These are phyloP conservation scores for Thielaviopsis euricoi DNA, from an alignment of 2,329 filamentous ascomycete species.

Conservation along the genomic window DNA sequence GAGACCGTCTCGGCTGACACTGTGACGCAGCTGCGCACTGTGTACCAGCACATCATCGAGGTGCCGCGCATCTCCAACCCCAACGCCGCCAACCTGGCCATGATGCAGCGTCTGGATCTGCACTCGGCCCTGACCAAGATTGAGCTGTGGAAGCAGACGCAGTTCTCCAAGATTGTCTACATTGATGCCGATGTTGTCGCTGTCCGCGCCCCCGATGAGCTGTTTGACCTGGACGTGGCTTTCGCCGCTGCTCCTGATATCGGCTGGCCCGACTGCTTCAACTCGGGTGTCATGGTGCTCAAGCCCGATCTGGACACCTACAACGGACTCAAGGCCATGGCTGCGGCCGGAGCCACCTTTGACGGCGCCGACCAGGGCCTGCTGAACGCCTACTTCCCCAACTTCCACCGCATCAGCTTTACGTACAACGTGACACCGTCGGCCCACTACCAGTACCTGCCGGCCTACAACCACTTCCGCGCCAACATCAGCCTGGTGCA, in stretches of 20 bases:
- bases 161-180: conserved; percentile 87
- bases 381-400: conserved; percentile 83
- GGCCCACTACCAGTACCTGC: conserved; percentile 92
- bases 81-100: conserved; percentile 63
- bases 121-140: conserved; percentile 95
- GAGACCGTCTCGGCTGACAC: conserved; percentile 63
- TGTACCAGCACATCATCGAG: conserved; percentile 81
- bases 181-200: conserved; percentile 90
- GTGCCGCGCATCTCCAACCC: conserved; percentile 66
- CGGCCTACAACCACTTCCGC: conserved; percentile 86
- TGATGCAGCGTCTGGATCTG: conserved; percentile 85
- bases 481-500: conserved; percentile 80
- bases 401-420: conserved; percentile 81
- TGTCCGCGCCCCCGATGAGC: conserved; percentile 77
- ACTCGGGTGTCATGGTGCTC: conserved; percentile 91
- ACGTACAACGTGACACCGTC: conserved; percentile 95
- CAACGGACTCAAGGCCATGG: conserved; percentile 68
- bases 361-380: conserved; percentile 94
- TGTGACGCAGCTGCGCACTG: conserved; percentile 62
- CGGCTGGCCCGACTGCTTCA: conserved; percentile 96
- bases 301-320: conserved; percentile 77
- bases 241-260: conserved; percentile 77
- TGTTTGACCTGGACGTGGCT: conserved; percentile 49
- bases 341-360: conserved; percentile 77
- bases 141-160: conserved; percentile 76